Evolutionary conservation across 306 rosid genomes (phyloP), one percentile per base, ranked within the genome.

Genomic region (Prunus mongolica): DNA sequence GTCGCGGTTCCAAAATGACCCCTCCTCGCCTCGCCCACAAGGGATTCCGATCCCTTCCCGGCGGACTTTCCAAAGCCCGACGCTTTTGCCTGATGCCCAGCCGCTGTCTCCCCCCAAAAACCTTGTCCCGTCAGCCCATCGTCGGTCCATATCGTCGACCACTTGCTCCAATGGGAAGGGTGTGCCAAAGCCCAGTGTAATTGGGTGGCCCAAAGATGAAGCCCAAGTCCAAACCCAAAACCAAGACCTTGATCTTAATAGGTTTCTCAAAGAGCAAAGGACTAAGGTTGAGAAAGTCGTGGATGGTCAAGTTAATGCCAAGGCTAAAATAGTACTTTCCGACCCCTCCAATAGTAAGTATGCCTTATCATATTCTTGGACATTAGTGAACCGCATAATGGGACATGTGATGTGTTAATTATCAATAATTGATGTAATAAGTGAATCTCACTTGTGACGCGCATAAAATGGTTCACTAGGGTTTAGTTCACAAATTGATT

Each of bases 21-120:
- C 86, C 12, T 78, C 91, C 32, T 74, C 91, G n/a, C 84, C 93
- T 77, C 79, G 67, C 3, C 77, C 82, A 13, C 89, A 73, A 18
- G 91, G 81, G 16, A 82, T 84, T 73, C 89, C 76, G 1, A 12
- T 77, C 51, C 81, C 82, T 20, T 82, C 85, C 3, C 61, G 86
- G n/a, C 74, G 85, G 69, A 87, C 71, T 14, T 78, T 83, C 58
- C 84, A 74, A 68, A 30, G 66, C 22, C 51, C 78, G 1, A 14
- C 68, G 3, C 62, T 82, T 6, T 64, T 76, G 19, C 76, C 84
- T 2, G 85, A 88, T 18, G 67, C 63, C 24, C 69, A 22, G 15
- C 51, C 86, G 72, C 82, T 93, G 12, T 93, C 98, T 1, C 96
- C 98, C 18, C 98, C 98, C 9, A 91, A 82, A 76, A 87, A 83